Percentiles rank a stretch among this genome's conserved stretches.
These are phyloP conservation scores for Rhododendron simsii DNA, from an alignment of 148 eudicot genomes.

Conservation along the genomic window DNA sequence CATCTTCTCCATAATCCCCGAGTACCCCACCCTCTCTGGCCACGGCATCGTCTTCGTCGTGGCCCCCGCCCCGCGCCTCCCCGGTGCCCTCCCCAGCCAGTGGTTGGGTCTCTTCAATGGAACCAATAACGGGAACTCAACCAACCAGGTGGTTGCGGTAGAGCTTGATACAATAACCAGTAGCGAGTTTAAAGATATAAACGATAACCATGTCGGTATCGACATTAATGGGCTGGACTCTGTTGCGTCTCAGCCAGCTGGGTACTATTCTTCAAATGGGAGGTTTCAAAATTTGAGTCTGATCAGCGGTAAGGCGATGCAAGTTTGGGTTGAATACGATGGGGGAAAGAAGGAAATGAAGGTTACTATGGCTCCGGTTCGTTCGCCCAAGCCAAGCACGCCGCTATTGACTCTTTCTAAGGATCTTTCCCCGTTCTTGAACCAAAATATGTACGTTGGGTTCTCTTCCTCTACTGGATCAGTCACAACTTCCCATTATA, in stretches of 20 bases:
- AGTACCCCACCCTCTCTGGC: slow-evolving; percentile 25
- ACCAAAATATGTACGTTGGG: slow-evolving; percentile 26
- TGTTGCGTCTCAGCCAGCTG: neutral
- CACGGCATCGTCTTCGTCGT: slow-evolving; percentile 56
- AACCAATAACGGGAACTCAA: slow-evolving; percentile 15
- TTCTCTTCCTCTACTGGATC: slow-evolving; percentile 31
- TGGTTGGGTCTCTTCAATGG: slow-evolving; percentile 25
- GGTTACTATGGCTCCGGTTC: too few relatives aligned
- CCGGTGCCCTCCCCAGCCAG: slow-evolving; percentile 13
- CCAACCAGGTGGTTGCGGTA: slow-evolving; percentile 28
- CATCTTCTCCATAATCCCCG: slow-evolving; percentile 44
- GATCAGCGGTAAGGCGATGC: slow-evolving; percentile 33
- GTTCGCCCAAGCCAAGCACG: too few relatives aligned
- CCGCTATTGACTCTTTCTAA: too few relatives aligned
- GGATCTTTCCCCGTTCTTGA: too few relatives aligned
- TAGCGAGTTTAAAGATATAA: slow-evolving; percentile 24
- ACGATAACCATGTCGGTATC: slow-evolving; percentile 49
- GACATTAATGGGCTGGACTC: slow-evolving; percentile 34
- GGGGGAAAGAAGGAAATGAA: neutral
- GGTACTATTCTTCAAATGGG: neutral
- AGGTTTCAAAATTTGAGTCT: slow-evolving; percentile 23
- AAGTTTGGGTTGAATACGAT: slow-evolving; percentile 49
- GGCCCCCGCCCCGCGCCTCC: slow-evolving; percentile 33
- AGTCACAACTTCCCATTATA: slow-evolving; percentile 11
- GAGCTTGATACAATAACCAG: slow-evolving; percentile 34